phyloP scores from a whole-genome alignment of 164 flowering plant genomes.

The Echeveria elegans region DNA sequence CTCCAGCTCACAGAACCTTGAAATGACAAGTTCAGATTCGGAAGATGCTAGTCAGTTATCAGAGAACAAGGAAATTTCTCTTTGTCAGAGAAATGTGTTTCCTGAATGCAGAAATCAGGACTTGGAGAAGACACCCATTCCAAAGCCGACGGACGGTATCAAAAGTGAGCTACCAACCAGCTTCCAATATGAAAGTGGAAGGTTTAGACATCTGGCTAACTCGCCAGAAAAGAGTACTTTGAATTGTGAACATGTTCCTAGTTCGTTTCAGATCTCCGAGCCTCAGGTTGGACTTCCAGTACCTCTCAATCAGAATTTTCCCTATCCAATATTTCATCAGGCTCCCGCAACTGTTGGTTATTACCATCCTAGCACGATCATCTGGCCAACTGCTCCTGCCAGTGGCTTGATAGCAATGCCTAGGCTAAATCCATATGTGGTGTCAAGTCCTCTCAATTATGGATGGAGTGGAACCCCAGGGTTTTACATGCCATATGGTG shows the following conservation, averaged over 20 bases:
- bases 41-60: conserved; percentile 62
- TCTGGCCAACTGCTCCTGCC: conserved; percentile 61
- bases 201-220: conserved; percentile 14
- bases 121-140: conserved; percentile 20
- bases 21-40: conserved; percentile 70
- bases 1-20: conserved; percentile 47
- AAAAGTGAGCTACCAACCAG: conserved; percentile 12
- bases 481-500: conserved; percentile 59
- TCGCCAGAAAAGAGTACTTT: conserved; percentile 16
- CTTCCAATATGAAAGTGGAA: conserved; percentile 10
- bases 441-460: conserved; percentile 47
- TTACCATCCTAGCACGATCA: conserved; percentile 61
- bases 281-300: conserved; percentile 33
- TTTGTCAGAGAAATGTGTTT: conserved; percentile 20
- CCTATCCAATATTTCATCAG: conserved; percentile 47
- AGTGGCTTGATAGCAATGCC: conserved; percentile 60
- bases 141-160: conserved; percentile 20
- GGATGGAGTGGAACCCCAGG: conserved; percentile 51
- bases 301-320: conserved; percentile 39
- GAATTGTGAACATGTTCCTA: conserved; percentile 21
- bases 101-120: conserved; percentile 21
- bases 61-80: conserved; percentile 44
- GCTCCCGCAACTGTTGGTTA: conserved; percentile 58
- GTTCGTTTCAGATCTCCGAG: conserved; percentile 25
- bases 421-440: conserved; percentile 47